A percentile compares a stretch with the other conserved stretches of the same genome.
These are phyloP conservation scores for Trichoderma simmonsii DNA, from an alignment of 2,329 filamentous ascomycete species.

Conservation along the genomic window DNA sequence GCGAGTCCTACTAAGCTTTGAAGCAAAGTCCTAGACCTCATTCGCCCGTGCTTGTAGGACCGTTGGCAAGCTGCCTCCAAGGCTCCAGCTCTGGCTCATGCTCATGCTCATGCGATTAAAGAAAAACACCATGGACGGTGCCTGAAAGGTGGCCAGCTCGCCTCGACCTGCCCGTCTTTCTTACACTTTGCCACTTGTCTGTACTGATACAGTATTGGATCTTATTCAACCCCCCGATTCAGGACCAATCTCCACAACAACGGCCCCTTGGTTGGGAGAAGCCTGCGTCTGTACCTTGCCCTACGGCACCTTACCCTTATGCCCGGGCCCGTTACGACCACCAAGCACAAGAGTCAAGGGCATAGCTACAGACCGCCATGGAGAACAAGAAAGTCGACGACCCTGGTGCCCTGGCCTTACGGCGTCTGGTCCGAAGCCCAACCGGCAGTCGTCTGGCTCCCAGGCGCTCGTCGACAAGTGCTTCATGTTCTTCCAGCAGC, in stretches of 20 bases:
- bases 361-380: slow-evolving; percentile 25
- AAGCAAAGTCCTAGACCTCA: slow-evolving; percentile 33
- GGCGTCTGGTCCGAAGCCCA: slow-evolving; percentile 32
- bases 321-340: neutral
- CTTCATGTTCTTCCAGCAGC: slow-evolving; percentile 22
- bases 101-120: slow-evolving; percentile 22
- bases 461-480: slow-evolving; percentile 30
- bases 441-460: slow-evolving; percentile 32
- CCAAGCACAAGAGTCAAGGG: slow-evolving; percentile 10
- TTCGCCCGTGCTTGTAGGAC: slow-evolving; percentile 26
- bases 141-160: slow-evolving; percentile 12
- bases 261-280: neutral
- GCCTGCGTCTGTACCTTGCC: neutral
- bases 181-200: slow-evolving; percentile 4
- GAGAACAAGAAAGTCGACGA: slow-evolving; percentile 34
- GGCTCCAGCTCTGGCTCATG: slow-evolving; percentile 15
- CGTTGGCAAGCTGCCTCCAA: slow-evolving; percentile 29
- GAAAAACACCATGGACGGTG: slow-evolving; percentile 25
- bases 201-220: neutral
- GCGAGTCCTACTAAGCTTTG: slow-evolving; percentile 28
- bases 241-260: slow-evolving; percentile 1
- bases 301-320: neutral
- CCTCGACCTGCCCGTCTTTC: neutral
- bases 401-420: slow-evolving; percentile 32
- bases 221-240: neutral